Evolutionary conservation across 176 grass and related monocot genomes (phyloP).

Genomic region (Oryza punctata): DNA sequence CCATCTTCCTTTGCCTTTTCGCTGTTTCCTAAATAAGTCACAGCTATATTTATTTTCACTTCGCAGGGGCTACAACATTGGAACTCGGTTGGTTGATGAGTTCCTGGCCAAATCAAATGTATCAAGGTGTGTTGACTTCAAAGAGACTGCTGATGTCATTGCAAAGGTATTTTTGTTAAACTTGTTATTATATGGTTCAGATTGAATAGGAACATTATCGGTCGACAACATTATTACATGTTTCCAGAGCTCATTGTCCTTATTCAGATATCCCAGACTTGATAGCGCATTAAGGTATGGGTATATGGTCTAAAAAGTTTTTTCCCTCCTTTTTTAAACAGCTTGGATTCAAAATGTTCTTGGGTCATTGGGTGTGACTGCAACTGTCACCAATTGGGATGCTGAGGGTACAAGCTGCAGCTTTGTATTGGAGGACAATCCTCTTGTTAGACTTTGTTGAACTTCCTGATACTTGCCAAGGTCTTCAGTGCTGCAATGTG

Average conservation of each 20-base stretch:
- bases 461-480: conserved; percentile 96
- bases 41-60: conserved; percentile 20
- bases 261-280: not conserved
- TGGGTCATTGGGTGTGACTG: conserved; percentile 94
- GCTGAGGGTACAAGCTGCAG: conserved; percentile 90
- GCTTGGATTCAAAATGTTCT: conserved; percentile 99
- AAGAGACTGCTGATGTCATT: conserved; percentile 94
- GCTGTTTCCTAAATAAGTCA: conserved; percentile 5
- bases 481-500: conserved; percentile 91
- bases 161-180: conserved; percentile 68
- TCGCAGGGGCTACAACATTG: conserved; percentile 97
- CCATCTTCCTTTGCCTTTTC: not conserved
- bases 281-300: not conserved
- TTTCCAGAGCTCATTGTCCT: not conserved
- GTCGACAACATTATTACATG: not conserved
- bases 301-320: conserved; percentile 33
- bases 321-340: conserved; percentile 27
- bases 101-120: conserved; percentile 97
- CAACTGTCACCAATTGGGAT: conserved; percentile 94
- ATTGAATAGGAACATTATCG: not conserved
- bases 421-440: conserved; percentile 96
- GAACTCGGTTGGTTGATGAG: conserved; percentile 88
- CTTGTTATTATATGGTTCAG: not conserved
- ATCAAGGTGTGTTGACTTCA: conserved; percentile 94
- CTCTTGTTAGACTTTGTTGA: conserved; percentile 99